Base-by-base conservation (phyloP, 176 grass and related monocot genomes). In the Oryza brachyantha region DNA sequence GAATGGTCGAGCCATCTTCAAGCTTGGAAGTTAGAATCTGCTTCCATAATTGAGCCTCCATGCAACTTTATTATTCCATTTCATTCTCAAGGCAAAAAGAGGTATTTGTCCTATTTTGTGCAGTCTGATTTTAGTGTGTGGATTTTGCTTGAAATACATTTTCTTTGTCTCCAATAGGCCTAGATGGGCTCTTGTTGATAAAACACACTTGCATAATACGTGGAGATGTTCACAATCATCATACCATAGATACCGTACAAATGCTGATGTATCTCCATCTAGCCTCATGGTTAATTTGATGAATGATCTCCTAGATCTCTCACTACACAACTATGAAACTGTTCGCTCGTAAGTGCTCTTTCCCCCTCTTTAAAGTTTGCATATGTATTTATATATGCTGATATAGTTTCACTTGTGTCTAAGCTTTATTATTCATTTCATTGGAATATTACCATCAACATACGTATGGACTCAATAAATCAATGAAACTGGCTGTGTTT, bases 301-400 rank as follows among this genome's bases (percentile, higher is more conserved):
- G 86, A 89, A 87, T 61, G 92, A 98, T 86, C 95, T 98, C 87
- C 72, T 94, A 75, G 87, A 94, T 88, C 95, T 98, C 60, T 85
- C 95, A 58, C 70, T 98, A 74, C 92, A 98, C 85, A 93, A 90
- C 81, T 98, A 98, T 58, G 95, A 98, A 92, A 94, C 87, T 79
- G 90, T 98, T 83, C 95, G 95, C 73, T 72, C 79, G 95, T 98
- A 92, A 93, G 85, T 10, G 74, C 39, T 79, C 42, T 54, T 24
- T 72, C 7, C 63, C 3, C 13, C 48, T 52, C 48, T 21, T 52
- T 46, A 14, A 34, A 52, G 43, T 42, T 54, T 17, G 29, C 36
- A 16, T 70, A 46, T 81, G 10, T 57, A 39, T 55, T 35, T 72
- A 62, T 71, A 35, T 81, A 52, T 79, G 54, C 13, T 5, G 4